Evolutionary conservation across 2,329 filamentous ascomycete species (phyloP).

Genomic region (Catunica adiposa): DNA sequence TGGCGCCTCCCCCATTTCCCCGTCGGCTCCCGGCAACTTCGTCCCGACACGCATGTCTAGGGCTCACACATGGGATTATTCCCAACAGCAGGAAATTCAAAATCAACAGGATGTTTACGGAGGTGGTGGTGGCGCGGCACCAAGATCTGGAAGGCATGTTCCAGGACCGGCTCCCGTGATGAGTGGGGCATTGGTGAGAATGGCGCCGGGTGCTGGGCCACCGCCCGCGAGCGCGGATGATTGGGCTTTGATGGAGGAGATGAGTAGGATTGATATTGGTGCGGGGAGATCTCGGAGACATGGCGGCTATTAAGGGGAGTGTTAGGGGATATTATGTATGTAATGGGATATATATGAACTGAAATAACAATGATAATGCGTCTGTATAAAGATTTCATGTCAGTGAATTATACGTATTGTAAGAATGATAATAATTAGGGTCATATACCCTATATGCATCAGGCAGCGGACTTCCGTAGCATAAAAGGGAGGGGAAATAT

Average conservation of each 20-base stretch:
- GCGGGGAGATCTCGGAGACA: conserved; percentile 39
- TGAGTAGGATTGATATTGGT: conserved; percentile 52
- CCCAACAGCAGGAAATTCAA: conserved; percentile 6
- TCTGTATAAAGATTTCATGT: too few species aligned
- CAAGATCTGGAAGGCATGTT: conserved; percentile 41
- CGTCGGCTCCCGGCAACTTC: conserved; percentile 22
- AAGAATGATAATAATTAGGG: not conserved
- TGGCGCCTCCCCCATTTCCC: conserved; percentile 33
- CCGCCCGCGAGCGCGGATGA: conserved; percentile 28
- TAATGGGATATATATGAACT: not conserved
- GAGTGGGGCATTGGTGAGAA: conserved; percentile 23
- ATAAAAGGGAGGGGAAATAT: too few species aligned
- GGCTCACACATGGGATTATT: conserved; percentile 35
- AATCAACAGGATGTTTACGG: not conserved
- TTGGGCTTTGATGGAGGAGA: conserved; percentile 51
- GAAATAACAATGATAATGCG: not conserved
- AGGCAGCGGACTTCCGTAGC: too few species aligned
- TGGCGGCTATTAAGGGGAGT: conserved; percentile 24
- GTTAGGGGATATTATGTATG: not conserved
- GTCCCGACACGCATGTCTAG: conserved; percentile 28
- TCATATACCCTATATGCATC: not conserved
- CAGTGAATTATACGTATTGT: too few species aligned
- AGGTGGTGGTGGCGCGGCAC: conserved; percentile 23
- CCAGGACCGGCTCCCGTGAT: conserved; percentile 25
- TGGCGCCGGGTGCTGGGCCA: conserved; percentile 17